A percentile compares a stretch with the other conserved stretches of the same genome.
phyloP scores from a whole-genome alignment of 2,329 filamentous ascomycete species.

The Pseudocercospora cruenta region DNA sequence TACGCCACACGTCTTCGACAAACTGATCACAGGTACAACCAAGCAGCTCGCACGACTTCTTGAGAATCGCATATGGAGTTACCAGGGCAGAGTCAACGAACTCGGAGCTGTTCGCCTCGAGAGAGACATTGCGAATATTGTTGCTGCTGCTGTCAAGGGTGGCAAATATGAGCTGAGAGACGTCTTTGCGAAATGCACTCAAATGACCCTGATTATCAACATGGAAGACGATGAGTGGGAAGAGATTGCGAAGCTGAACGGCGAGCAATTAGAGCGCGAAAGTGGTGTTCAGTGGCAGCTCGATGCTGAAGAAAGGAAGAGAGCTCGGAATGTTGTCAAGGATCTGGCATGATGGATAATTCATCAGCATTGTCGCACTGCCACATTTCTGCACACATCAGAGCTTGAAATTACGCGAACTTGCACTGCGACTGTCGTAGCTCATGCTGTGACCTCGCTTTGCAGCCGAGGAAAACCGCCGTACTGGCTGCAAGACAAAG shows the following conservation, averaged over 20 bases:
- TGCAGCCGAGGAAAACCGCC: background rate
- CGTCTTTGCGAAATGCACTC: constrained; percentile 72
- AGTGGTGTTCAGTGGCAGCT: constrained; percentile 73
- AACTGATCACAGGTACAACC: constrained; percentile 74
- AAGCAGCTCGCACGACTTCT: constrained; percentile 75
- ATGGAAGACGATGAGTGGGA: constrained; percentile 98
- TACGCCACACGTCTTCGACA: constrained; percentile 74
- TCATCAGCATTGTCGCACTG: background rate
- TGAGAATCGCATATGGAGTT: constrained; percentile 84
- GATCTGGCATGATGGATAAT: constrained; percentile 8
- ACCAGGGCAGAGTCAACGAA: constrained; percentile 76
- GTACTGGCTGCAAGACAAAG: background rate
- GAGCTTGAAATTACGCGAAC: background rate
- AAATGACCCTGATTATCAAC: constrained; percentile 84
- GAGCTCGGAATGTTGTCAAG: constrained; percentile 60
- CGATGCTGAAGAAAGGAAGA: constrained; percentile 71
- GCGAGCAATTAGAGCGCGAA: constrained; percentile 53
- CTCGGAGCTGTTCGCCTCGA: constrained; percentile 83
- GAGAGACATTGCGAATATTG: constrained; percentile 77
- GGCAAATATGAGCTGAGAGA: constrained; percentile 78
- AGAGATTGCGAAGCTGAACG: constrained; percentile 58
- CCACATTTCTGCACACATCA: background rate
- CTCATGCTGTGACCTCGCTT: background rate
- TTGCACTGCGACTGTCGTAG: background rate
- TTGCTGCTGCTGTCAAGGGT: constrained; percentile 67